A percentile compares a stretch with the other conserved stretches of the same genome.
Evolutionary conservation across 208 protist species (phyloP).

Genomic region (Leishmania aethiopica): DNA sequence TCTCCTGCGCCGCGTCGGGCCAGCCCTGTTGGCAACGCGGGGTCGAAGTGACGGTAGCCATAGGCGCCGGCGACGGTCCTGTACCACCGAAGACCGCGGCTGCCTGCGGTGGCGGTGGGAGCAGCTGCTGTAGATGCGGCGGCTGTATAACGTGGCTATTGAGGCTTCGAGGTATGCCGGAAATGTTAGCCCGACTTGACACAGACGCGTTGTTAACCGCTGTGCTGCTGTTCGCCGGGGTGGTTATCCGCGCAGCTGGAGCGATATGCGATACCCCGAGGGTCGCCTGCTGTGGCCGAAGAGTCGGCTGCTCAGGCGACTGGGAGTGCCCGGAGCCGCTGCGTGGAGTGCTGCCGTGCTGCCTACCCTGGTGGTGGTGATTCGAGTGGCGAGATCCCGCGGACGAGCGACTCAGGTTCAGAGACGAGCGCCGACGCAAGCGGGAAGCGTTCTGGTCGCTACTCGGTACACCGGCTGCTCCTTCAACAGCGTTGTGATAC

Average conservation of each 20-base stretch:
- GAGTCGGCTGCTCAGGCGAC: conserved; percentile 11
- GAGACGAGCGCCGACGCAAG: conserved; percentile 3
- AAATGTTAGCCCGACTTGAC: neutral
- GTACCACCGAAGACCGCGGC: neutral
- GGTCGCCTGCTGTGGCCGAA: neutral
- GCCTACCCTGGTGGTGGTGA: neutral
- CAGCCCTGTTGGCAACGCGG: conserved; percentile 14
- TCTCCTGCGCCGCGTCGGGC: conserved; percentile 7
- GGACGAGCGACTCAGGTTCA: conserved; percentile 23
- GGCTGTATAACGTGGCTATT: neutral
- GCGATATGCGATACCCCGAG: neutral
- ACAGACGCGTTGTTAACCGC: neutral
- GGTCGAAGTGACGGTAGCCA: conserved; percentile 20
- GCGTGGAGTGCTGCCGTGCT: conserved; percentile 13
- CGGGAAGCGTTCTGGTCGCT: neutral
- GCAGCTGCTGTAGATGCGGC: neutral
- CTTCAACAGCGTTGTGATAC: conserved; percentile 9
- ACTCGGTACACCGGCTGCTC: neutral
- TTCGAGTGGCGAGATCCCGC: conserved; percentile 16
- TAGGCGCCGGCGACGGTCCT: neutral
- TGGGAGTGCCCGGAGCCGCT: conserved; percentile 11
- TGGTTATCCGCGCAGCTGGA: neutral
- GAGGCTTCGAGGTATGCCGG: neutral
- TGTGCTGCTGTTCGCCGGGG: neutral
- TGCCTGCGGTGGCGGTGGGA: neutral